Base-by-base conservation (phyloP, 495 filamentous ascomycete species). In the Endocarpon pusillum region DNA sequence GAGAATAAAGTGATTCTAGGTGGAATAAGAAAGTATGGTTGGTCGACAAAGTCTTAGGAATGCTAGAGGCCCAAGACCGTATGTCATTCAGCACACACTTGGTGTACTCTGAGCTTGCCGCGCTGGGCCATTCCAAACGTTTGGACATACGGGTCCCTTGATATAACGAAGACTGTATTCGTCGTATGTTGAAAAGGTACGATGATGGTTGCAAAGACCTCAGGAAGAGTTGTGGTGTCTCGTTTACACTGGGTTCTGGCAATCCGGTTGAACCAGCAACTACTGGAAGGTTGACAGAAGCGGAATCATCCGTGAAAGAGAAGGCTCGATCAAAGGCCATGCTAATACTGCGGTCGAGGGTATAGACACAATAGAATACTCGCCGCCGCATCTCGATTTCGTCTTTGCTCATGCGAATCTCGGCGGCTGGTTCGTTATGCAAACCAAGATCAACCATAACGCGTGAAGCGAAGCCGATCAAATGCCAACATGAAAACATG, bases 291-390 rank as follows among this genome's bases (percentile, higher is more conserved):
- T 56, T 64, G 23, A 91, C 82, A 40, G 75, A 73, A 2, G 75
- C 66, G n/a, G 83, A 78, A 24, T 80, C 81, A 49, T 96, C 87
- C 1, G 81, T 83, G 48, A 96, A 89, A 3, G 87, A 91, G 50
- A 92, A 92, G 0, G 80, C 73, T 25, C 82, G 66, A 19, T 75
- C 72, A 33, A 84, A 67, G 11, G 82, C 78, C 56, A 86, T 71
- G 39, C 79, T 83, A 21, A 82, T 81, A 3, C 76, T 73, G 44
- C 84, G 70, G 48, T 96, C 87, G 7, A 94, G 52, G 22, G 76
- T 70, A 47, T 92, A 94, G 9, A 87, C 72, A 46, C 81, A 86
- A 49, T 84, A 79, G 43, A 86, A 94, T 1, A 85, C 73, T 36
- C 74, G 71, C 19, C 84, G 72, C 27, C 84, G 71, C 33, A 79